Percentiles rank a stretch among this genome's conserved stretches.
These are phyloP conservation scores for Hansfordia pulvinata DNA, from an alignment of 2,329 filamentous ascomycete species.

Conservation along the genomic window DNA sequence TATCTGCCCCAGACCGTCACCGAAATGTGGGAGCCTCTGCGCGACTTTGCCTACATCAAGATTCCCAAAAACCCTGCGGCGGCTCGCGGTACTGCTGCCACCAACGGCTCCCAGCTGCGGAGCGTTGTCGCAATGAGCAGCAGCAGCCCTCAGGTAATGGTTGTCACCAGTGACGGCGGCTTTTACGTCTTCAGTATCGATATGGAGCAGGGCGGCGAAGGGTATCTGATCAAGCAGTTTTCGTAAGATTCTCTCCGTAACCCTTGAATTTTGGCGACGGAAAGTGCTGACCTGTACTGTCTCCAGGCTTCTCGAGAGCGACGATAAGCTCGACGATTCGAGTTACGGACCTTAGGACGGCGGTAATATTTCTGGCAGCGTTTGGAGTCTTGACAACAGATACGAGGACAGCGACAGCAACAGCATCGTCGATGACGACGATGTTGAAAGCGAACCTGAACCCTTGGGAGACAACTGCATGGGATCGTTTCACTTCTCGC, in stretches of 20 bases:
- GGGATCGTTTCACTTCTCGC: too few relatives aligned
- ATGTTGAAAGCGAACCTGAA: too few relatives aligned
- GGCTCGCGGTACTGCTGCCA: conserved; percentile 10
- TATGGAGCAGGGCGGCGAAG: conserved; percentile 87
- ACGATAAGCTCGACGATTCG: conserved; percentile 39
- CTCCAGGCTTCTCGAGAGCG: conserved; percentile 35
- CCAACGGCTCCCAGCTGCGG: conserved; percentile 39
- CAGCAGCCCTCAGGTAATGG: conserved; percentile 91
- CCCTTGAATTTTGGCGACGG: conserved; percentile 1
- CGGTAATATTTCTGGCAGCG: too few relatives aligned
- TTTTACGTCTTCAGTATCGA: conserved; percentile 96
- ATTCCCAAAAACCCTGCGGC: conserved; percentile 49
- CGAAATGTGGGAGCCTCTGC: conserved; percentile 91
- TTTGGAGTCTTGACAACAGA: too few relatives aligned
- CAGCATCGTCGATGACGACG: not conserved
- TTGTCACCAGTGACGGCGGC: conserved; percentile 87
- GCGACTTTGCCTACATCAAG: conserved; percentile 95
- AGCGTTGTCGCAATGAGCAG: conserved; percentile 98
- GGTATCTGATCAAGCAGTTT: conserved; percentile 79
- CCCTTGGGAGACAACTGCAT: too few relatives aligned
- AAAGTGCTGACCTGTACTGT: not conserved
- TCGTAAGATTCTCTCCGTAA: conserved; percentile 53
- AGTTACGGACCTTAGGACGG: conserved; percentile 22
- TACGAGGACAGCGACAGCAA: too few relatives aligned
- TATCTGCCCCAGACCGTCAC: conserved; percentile 90